Evolutionary conservation across 257 asterid genomes (phyloP).

Genomic region (Linderniella brevidens): DNA sequence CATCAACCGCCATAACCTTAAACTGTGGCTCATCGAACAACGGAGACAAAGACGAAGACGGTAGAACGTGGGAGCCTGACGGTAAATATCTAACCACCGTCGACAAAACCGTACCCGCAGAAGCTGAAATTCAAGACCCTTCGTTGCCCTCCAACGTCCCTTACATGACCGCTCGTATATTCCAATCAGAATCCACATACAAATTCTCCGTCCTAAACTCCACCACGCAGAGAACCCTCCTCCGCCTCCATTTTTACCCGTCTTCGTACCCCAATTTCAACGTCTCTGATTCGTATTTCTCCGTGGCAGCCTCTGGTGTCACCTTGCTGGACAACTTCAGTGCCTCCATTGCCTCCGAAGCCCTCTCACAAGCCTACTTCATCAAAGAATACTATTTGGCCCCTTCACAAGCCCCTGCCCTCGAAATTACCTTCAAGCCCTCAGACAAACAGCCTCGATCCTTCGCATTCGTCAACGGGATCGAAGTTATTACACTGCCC

Average conservation of each 20-base stretch:
- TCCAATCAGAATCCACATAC: constrained; percentile 42
- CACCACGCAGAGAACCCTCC: constrained; percentile 23
- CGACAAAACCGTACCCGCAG: constrained; percentile 20
- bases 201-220: constrained; percentile 32
- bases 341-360: constrained; percentile 51
- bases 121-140: constrained; percentile 45
- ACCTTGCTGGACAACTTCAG: constrained; percentile 59
- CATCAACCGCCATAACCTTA: constrained; percentile 17
- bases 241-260: constrained; percentile 78
- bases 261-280: constrained; percentile 48
- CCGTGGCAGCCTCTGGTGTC: constrained; percentile 32
- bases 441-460: constrained; percentile 18
- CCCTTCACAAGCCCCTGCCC: constrained; percentile 14
- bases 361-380: constrained; percentile 66
- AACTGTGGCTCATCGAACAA: constrained; percentile 35
- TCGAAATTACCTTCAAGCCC: constrained; percentile 47
- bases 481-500: constrained; percentile 52
- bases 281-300: constrained; percentile 44
- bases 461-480: constrained; percentile 69
- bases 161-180: constrained; percentile 58
- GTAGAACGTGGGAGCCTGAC: constrained; percentile 58
- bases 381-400: constrained; percentile 59
- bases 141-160: constrained; percentile 48
- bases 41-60: constrained; percentile 36
- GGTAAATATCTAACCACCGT: constrained; percentile 21